These are phyloP conservation scores for Exophiala calicioides DNA, from an alignment of 2,329 filamentous ascomycete genomes.

Conservation along the genomic window DNA sequence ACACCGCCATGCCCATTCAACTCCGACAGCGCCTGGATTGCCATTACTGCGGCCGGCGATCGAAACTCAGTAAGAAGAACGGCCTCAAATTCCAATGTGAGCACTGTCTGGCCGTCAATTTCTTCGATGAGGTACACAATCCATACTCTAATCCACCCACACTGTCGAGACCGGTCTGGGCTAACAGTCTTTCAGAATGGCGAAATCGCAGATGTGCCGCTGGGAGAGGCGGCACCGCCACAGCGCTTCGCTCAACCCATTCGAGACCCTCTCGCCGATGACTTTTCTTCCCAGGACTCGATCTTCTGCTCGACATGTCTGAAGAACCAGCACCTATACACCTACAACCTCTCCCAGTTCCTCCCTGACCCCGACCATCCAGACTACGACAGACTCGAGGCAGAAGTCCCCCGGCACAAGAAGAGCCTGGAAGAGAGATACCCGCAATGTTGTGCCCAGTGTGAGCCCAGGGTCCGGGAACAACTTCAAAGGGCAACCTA, in stretches of 20 bases:
- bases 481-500: conserved; percentile 73
- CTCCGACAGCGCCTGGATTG: conserved; percentile 60
- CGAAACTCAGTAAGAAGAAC: conserved; percentile 46
- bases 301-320: conserved; percentile 76
- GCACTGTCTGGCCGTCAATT: conserved; percentile 82
- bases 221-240: conserved; percentile 53
- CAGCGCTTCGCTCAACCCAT: conserved; percentile 48
- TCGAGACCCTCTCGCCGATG: conserved; percentile 31
- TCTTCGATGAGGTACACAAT: conserved; percentile 73
- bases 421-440: conserved; percentile 76
- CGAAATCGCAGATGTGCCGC: conserved; percentile 82
- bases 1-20: conserved; percentile 42
- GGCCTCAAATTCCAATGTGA: conserved; percentile 71
- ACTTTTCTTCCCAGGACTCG: conserved; percentile 31
- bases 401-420: conserved; percentile 69
- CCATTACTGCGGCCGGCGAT: conserved; percentile 74
- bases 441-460: conserved; percentile 82
- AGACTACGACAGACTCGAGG: conserved; percentile 68
- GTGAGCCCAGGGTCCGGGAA: conserved; percentile 71
- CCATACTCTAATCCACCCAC: too few species aligned
- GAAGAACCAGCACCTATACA: conserved; percentile 84
- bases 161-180: conserved; percentile 8
- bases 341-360: conserved; percentile 75
- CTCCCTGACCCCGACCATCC: conserved; percentile 67
- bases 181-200: conserved; percentile 63